A percentile compares a stretch with the other conserved stretches of the same genome.
Evolutionary conservation across 2,329 filamentous ascomycete species (phyloP).

Genomic region (Curvularia sp.): DNA sequence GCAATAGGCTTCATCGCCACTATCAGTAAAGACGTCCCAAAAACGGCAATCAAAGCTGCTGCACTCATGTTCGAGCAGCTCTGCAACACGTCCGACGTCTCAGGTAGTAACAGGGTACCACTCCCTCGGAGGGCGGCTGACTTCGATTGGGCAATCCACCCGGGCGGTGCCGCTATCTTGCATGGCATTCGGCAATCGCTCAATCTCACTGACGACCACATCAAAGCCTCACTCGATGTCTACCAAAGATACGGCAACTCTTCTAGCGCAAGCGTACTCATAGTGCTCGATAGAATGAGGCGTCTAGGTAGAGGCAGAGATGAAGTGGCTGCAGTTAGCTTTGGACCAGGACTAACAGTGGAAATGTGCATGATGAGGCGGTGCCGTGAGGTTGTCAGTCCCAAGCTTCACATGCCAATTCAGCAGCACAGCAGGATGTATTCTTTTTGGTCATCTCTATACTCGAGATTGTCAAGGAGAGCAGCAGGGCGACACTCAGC

Average conservation of each 20-base stretch:
- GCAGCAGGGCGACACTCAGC: not conserved
- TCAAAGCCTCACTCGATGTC: conserved; percentile 73
- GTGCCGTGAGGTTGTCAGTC: not conserved
- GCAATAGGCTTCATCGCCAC: conserved; percentile 30
- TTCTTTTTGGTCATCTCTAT: conserved; percentile 2
- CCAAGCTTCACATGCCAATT: not conserved
- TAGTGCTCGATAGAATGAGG: conserved; percentile 69
- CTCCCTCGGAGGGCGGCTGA: conserved; percentile 55
- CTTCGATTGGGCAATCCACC: conserved; percentile 78
- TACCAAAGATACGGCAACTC: conserved; percentile 75
- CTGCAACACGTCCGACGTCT: not conserved
- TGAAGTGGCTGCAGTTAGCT: conserved; percentile 71
- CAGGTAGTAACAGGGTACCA: conserved; percentile 42
- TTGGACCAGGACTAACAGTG: conserved; percentile 72
- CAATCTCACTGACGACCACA: conserved; percentile 66
- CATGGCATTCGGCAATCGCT: conserved; percentile 67
- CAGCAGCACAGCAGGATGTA: not conserved
- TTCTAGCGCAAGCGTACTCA: conserved; percentile 71
- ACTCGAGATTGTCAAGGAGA: conserved; percentile 2
- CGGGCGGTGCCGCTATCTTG: conserved; percentile 71
- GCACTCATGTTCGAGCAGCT: conserved; percentile 46
- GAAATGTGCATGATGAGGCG: conserved; percentile 73
- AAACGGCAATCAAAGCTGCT: conserved; percentile 25
- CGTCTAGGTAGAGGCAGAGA: conserved; percentile 56
- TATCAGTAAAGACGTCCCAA: conserved; percentile 35